Evolutionary conservation across 73 alveolate species (phyloP), one percentile per base, ranked within the genome.

Genomic region (Paraurostyla sp.): DNA sequence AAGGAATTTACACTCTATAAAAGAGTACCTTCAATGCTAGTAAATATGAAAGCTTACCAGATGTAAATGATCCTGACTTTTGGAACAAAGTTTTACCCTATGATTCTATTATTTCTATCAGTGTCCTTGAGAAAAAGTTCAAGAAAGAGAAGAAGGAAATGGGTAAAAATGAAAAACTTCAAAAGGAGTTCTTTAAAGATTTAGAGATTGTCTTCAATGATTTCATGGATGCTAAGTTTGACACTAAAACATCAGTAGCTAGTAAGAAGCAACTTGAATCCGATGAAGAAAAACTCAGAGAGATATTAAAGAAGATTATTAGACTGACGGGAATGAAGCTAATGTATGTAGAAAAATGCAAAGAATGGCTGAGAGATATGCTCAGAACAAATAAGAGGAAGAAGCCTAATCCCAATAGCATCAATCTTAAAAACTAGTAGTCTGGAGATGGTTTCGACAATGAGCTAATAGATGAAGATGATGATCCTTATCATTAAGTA

Each of bases 41-140:
- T n/a, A 86, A 95, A 63, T 83, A 95, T 58, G 98, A 96, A 89
- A 94, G 92, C 30, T 82, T 89, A 20, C 90, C 92, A 18, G 92
- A 95, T 71, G 60, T 96, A n/a, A 65, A 90, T 63, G 99, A 96
- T 80, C 98, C 98, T 54, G 93, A 94, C 71, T 96, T 93, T 69
- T 96, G 99, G 99, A 91, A 96, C 45, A 95, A 92, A 30, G 90
- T 94, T 30, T 62, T 94, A 29, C 96, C 94, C 16, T 62, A 75
- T 32, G 69, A 60, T 1, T 95, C 92, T 25, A 73, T 88, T 27
- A 88, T 91, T 25, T 65, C 97, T 4, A 76, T 88, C 32, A 69
- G 85, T n/a, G 81, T 87, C 49, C 65, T 91, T 20, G 94, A 90
- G 88, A 91, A 68, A 94, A 93, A 78, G 90, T 48, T 57, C 80